A percentile compares a stretch with the other conserved stretches of the same genome.
Conservation (phyloP, 2,329 filamentous ascomycete genomes). For the Coniochaeta sp. region DNA sequence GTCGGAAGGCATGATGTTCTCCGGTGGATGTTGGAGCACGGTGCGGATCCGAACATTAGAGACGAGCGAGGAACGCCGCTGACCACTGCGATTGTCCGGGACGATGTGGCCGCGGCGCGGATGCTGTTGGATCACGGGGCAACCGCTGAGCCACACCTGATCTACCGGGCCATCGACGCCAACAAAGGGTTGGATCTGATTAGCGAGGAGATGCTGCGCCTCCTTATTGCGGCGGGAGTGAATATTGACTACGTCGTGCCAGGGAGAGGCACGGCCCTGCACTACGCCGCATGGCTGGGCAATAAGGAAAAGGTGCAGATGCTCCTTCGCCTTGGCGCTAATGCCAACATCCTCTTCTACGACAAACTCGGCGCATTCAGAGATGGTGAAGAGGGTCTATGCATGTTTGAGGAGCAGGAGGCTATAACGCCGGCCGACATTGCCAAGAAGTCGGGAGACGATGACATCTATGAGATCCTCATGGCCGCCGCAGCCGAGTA, state of each 20-base stretch:
- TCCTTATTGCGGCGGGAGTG: not conserved
- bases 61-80: not conserved
- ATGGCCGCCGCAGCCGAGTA: not conserved
- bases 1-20: constrained; percentile 1
- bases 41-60: constrained; percentile 1
- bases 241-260: constrained; percentile 1
- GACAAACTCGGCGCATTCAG: not conserved
- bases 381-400: constrained; percentile 1
- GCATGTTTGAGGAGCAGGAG: constrained; percentile 2
- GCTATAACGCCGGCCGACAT: constrained; percentile 1
- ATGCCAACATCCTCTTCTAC: not conserved
- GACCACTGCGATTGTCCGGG: not conserved
- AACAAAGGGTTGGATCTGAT: not conserved
- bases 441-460: constrained; percentile 1
- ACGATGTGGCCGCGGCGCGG: not conserved
- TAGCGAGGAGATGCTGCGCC: not conserved
- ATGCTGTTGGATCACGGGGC: constrained; percentile 1
- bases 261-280: not conserved
- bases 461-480: constrained; percentile 2
- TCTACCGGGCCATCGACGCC: constrained; percentile 1
- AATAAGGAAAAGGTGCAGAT: constrained; percentile 1
- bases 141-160: constrained; percentile 1
- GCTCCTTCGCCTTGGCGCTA: constrained; percentile 1
- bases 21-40: constrained; percentile 2
- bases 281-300: not conserved